These are phyloP conservation scores for Ophiostoma himal-ulmi DNA, from an alignment of 2,329 filamentous ascomycete genomes.

Conservation along the genomic window DNA sequence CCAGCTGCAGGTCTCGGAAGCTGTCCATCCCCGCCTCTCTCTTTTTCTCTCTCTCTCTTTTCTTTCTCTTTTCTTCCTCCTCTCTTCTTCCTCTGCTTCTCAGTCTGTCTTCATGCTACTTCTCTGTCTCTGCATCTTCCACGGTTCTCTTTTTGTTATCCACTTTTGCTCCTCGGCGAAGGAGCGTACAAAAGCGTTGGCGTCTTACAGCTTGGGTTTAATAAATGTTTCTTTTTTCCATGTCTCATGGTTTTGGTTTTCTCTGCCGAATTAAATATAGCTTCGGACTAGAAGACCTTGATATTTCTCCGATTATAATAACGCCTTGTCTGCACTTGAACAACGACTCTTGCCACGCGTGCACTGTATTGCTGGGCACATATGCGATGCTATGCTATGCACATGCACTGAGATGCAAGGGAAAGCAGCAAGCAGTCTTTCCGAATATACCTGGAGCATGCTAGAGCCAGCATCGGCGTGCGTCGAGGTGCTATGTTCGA, in stretches of 20 bases:
- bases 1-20: slow-evolving; percentile 1
- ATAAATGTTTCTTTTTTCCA: neutral
- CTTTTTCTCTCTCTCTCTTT: neutral
- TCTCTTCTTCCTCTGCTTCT: neutral
- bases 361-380: slow-evolving; percentile 1
- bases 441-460: neutral
- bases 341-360: neutral
- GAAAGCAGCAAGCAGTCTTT: neutral
- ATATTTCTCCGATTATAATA: neutral
- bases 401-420: neutral
- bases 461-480: neutral
- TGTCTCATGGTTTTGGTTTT: neutral
- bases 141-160: neutral
- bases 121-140: neutral
- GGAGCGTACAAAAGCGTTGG: slow-evolving; percentile 6
- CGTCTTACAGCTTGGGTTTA: neutral
- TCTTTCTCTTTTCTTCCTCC: neutral
- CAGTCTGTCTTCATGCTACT: neutral
- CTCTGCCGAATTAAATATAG: neutral
- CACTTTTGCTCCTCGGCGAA: slow-evolving; percentile 2
- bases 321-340: neutral
- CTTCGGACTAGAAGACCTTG: neutral
- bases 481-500: slow-evolving; percentile 8
- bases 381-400: slow-evolving; percentile 5
- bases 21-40: neutral